These are phyloP conservation scores for Solanum microdontum DNA, from an alignment of 257 asterid genomes.

Conservation along the genomic window DNA sequence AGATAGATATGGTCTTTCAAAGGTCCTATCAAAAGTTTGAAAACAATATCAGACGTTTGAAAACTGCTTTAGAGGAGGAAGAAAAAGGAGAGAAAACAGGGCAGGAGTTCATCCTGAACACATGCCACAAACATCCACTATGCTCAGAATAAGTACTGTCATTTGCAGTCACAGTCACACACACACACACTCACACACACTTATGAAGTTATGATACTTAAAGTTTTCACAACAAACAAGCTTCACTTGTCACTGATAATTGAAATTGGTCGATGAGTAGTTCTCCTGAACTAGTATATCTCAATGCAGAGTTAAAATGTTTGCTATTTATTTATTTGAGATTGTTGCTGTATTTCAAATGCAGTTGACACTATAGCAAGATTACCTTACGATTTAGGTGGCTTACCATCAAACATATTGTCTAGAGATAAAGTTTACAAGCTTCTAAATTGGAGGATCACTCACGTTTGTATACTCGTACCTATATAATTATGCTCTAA, in stretches of 20 bases:
- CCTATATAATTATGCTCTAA: neutral
- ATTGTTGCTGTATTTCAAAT: neutral
- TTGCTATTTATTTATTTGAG: neutral
- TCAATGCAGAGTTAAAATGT: neutral
- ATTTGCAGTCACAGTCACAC: neutral
- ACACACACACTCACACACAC: neutral
- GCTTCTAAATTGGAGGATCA: neutral
- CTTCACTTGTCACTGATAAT: neutral
- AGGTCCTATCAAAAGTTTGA: constrained; percentile 45
- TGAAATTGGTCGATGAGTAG: neutral
- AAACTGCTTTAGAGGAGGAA: neutral
- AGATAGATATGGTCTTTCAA: constrained; percentile 90
- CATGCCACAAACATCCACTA: neutral
- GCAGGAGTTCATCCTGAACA: neutral
- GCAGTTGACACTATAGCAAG: neutral
- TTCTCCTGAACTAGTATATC: neutral
- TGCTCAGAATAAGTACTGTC: neutral
- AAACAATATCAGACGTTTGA: neutral
- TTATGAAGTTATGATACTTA: neutral
- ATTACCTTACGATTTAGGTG: neutral
- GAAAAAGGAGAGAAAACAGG: neutral
- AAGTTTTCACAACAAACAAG: neutral
- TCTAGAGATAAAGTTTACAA: neutral
- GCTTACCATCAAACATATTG: neutral
- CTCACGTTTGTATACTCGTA: neutral